phyloP scores from a whole-genome alignment of 2,329 filamentous ascomycete species.

The Aspergillus neoniger region DNA sequence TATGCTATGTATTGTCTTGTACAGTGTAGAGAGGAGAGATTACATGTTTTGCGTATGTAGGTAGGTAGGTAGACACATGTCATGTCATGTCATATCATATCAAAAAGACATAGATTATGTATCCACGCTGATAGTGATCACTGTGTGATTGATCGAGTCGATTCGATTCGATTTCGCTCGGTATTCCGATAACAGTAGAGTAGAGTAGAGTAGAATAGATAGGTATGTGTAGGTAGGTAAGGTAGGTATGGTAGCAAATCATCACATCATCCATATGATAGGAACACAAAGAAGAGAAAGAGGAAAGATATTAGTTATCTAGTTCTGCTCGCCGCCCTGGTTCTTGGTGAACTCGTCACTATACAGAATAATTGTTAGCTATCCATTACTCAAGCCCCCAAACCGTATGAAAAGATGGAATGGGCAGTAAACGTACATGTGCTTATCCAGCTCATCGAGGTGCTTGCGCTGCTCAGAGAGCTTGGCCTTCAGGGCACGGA shows the following conservation, averaged over 20 bases:
- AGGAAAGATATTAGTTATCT: constrained; percentile 12
- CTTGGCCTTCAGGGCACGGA: constrained; percentile 68
- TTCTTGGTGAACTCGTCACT: constrained; percentile 77
- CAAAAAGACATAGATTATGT: background rate
- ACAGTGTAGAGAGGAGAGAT: background rate
- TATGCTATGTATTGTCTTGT: background rate
- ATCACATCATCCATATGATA: background rate
- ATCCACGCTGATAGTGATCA: background rate
- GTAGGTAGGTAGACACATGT: background rate
- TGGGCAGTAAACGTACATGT: constrained; percentile 84
- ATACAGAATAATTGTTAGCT: constrained; percentile 19
- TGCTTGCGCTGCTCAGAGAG: constrained; percentile 77
- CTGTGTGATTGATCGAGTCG: background rate
- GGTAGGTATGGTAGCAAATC: constrained; percentile 2
- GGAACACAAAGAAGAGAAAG: too few relatives aligned
- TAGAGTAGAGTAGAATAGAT: background rate
- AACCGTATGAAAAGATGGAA: too few relatives aligned
- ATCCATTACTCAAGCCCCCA: background rate
- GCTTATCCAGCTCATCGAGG: constrained; percentile 79
- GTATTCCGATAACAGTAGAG: background rate
- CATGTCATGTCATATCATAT: too few relatives aligned
- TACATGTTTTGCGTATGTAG: background rate
- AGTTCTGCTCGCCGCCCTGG: constrained; percentile 64
- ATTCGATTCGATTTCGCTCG: background rate
- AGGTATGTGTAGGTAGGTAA: background rate